Base-by-base conservation (phyloP, 805 yeast genomes). In the Wickerhamiella brachini region DNA sequence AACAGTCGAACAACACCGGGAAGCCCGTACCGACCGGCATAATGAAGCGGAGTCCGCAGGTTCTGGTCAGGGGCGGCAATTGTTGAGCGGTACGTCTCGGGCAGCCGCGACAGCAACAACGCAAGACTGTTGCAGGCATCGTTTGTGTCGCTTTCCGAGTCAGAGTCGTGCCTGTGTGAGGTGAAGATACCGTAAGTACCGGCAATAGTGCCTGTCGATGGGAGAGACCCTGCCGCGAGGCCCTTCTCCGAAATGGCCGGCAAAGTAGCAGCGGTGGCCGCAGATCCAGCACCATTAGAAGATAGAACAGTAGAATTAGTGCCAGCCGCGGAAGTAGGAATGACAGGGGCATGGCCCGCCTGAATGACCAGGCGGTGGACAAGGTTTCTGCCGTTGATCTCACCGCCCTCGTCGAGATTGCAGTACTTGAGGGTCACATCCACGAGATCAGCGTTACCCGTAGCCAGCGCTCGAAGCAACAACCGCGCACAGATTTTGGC, bases 1-100 rank as follows among this genome's bases (percentile, higher is more conserved):
- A 89, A 71, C 23, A 79, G 71, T 13, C 69, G 68, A 2, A 86
- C 72, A 38, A 82, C 78, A 49, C 76, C 78, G 52, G 76, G 78
- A 51, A 89, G 71, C 0, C 97, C 97, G 64, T 80, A 87, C 59
- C 86, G 93, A 2, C 93, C 81, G 18, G 95, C 81, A 64, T 89
- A 89, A 67, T 90, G 97, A 51, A 90, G 69, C 0, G 97, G 95
- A 0, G 95, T 84, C 54, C 96, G 75, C 54, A 73, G 73, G 62
- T 86, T 85, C 53, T 77, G 80, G 64, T 89, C 97, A 44, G 75
- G 77, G 49, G 83, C 81, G 46, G 81, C 67, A 21, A 89, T 69
- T 2, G 76, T 73, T 22, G 73, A 68, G 53, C 80, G 74, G 54
- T 78, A 68, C 55, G 73, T 75, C 1, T 73, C 71, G 1, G 78